Conservation (phyloP, 176 grass and related monocot species). For the Alloteropsis semialata region DNA sequence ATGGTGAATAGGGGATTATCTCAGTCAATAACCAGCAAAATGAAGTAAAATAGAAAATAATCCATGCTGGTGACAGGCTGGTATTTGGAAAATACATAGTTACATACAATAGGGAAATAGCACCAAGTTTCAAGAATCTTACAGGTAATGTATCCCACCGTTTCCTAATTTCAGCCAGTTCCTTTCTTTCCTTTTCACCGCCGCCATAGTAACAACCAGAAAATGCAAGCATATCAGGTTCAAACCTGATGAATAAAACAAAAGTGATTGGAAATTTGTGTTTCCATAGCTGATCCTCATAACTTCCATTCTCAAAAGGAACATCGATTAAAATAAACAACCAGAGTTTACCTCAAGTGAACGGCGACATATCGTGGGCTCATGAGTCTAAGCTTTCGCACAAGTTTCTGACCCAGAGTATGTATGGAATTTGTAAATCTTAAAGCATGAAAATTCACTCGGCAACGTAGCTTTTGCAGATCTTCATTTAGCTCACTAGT, state of each 20-base stretch:
- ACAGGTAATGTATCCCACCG: conserved; percentile 96
- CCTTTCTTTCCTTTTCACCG: conserved; percentile 84
- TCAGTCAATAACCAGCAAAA: not conserved
- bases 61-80: not conserved
- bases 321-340: not conserved
- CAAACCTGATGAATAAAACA: conserved; percentile 60
- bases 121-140: conserved; percentile 49
- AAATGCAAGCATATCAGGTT: conserved; percentile 99
- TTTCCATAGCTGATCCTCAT: not conserved
- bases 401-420: conserved; percentile 61
- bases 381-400: conserved; percentile 67
- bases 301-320: not conserved
- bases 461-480: conserved; percentile 87
- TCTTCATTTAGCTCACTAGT: conserved; percentile 73
- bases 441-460: conserved; percentile 88
- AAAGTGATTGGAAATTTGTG: not conserved
- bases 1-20: not conserved
- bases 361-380: conserved; percentile 66
- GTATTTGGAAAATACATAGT: not conserved
- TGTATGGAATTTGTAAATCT: conserved; percentile 75
- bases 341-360: conserved; percentile 72
- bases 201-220: conserved; percentile 95
- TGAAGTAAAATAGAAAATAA: not conserved
- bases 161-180: conserved; percentile 91
- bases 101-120: conserved; percentile 16